These are phyloP conservation scores for Pneumocystis sp. DNA, from an alignment of 1,139 yeast species.

Conservation along the genomic window DNA sequence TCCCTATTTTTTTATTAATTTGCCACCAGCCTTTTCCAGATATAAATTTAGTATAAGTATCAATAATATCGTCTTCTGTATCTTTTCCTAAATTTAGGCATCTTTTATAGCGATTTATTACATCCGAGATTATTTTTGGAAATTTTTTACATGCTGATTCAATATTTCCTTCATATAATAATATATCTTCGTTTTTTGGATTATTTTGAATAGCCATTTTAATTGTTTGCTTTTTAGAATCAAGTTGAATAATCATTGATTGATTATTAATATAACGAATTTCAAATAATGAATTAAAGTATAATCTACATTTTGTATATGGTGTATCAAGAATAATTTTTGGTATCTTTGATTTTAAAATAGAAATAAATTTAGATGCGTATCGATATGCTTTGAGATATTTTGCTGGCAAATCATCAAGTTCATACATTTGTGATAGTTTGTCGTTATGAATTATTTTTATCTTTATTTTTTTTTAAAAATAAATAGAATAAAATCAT, in stretches of 20 bases:
- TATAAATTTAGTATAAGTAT: neutral
- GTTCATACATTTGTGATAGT: neutral
- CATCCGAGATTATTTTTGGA: neutral
- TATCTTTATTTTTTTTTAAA: neutral
- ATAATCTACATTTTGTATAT: neutral
- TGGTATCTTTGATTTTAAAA: slow-evolving; percentile 8
- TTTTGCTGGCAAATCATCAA: slow-evolving; percentile 11
- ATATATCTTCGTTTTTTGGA: neutral
- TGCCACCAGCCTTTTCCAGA: neutral
- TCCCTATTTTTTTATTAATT: neutral
- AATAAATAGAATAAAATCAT: neutral
- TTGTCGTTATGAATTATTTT: neutral
- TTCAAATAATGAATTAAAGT: neutral
- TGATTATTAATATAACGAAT: neutral
- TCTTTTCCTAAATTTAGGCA: neutral
- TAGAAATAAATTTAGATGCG: slow-evolving; percentile 9
- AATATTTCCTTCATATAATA: neutral
- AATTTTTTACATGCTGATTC: neutral
- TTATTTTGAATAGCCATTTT: neutral
- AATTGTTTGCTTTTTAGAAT: neutral
- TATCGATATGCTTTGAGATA: slow-evolving; percentile 10
- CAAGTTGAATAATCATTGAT: neutral
- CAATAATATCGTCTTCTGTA: neutral
- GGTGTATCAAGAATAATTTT: neutral
- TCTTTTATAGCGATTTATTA: neutral